Evolutionary conservation across 495 filamentous ascomycete species (phyloP), one percentile per base, ranked within the genome.

Genomic region (Achaetomiella virescens): DNA sequence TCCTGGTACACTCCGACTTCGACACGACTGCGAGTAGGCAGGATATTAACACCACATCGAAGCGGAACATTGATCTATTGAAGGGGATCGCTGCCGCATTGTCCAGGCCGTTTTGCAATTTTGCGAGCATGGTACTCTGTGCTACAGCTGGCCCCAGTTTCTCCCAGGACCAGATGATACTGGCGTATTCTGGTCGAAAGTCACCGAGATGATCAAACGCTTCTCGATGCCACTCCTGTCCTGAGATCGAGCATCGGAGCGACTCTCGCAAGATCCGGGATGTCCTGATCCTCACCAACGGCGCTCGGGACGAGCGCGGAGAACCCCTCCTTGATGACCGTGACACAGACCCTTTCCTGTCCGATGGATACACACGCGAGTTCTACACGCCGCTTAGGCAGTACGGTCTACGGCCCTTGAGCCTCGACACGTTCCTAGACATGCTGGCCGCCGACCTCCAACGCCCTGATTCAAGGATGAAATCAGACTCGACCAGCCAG

Each of bases 1-100:
- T 80, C 42, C 50, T 76, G 6, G 76, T 80, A 42, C 75, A 80
- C 17, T 60, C 67, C 24, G 75, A 78, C 56, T 78, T 78, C 52
- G 70, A 72, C 36, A 78, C 74, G 0, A 48, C 68, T 8, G 75
- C 74, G 0, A 76, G 61, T 59, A 61, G 75, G 10, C 60, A 78
- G 46, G 72, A 74, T 58, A 67, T 78, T 21, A 48, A 70, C 8
- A 49, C 43, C 0, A 54, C 21, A 4, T 69, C 69, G 1, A 21
- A 20, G 0, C 55, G 66, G 18, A 72, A 72, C 47, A 31, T 41
- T 9, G 29, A 20, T 14, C 55, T 72, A 0, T 20, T 66, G 3
- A 53, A 61, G 33, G 54, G 46, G 3, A 56, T 72, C 8, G 62
- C 70, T 9, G 56, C 61, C 1, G 54, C 65, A 10, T 72, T 24